These are phyloP conservation scores for Chimonanthus salicifolius DNA, from an alignment of 164 flowering plant genomes.

Conservation along the genomic window DNA sequence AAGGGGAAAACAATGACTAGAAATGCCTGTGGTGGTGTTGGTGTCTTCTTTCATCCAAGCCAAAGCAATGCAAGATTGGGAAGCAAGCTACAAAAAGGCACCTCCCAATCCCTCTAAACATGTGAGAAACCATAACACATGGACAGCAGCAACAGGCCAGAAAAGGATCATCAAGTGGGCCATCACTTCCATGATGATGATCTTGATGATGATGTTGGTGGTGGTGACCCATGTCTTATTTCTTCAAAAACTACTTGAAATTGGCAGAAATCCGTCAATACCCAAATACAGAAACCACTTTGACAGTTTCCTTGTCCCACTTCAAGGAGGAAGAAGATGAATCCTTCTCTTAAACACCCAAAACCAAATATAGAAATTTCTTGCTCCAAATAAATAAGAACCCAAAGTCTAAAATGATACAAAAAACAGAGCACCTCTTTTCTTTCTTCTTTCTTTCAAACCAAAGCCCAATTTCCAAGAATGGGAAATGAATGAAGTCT, in stretches of 20 bases:
- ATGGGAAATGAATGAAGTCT: not conserved
- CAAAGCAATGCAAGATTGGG: conserved; percentile 43
- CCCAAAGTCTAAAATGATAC: not conserved
- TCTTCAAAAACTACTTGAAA: not conserved
- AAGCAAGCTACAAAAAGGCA: conserved; percentile 25
- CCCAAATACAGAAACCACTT: not conserved
- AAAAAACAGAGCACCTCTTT: not conserved
- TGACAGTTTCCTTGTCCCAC: not conserved
- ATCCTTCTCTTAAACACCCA: not conserved
- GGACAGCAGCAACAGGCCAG: conserved; percentile 46
- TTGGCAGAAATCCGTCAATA: not conserved
- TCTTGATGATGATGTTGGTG: conserved; percentile 16
- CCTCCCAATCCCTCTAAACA: not conserved
- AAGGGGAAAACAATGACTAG: conserved; percentile 10
- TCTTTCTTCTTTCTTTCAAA: not conserved
- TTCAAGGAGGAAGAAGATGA: not conserved
- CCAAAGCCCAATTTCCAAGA: not conserved
- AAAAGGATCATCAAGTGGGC: conserved; percentile 25
- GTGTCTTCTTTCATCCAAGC: conserved; percentile 9
- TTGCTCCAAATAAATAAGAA: not conserved
- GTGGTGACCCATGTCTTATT: conserved; percentile 13
- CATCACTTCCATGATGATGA: conserved; percentile 13
- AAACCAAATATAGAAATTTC: no score
- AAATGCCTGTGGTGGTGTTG: not conserved
- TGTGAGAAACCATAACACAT: conserved; percentile 25